These are phyloP conservation scores for Colletotrichum truncatum DNA, from an alignment of 2,329 filamentous ascomycete genomes.

Conservation along the genomic window DNA sequence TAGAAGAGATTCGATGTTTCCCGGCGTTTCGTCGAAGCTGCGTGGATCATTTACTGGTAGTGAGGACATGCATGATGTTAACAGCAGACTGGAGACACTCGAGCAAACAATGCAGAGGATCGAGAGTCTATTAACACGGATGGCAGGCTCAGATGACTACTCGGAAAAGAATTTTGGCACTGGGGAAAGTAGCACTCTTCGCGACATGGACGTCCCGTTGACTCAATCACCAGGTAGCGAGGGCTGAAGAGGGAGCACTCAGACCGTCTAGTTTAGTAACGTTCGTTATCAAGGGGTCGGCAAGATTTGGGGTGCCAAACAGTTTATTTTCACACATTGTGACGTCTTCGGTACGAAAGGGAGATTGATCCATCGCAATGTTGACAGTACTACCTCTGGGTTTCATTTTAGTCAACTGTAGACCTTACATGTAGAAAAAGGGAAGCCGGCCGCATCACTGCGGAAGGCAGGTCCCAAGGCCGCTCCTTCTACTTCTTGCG, in stretches of 20 bases:
- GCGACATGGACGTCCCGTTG: constrained; percentile 37
- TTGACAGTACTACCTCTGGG: too few species aligned
- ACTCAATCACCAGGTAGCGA: constrained; percentile 39
- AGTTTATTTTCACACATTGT: too few species aligned
- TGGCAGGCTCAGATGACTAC: constrained; percentile 40
- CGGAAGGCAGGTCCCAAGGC: too few species aligned
- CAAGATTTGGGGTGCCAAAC: too few species aligned
- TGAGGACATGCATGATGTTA: constrained; percentile 54
- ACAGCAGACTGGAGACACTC: constrained; percentile 55
- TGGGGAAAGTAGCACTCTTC: constrained; percentile 39
- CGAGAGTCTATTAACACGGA: constrained; percentile 53
- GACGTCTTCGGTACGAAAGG: too few species aligned
- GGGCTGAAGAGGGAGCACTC: background rate
- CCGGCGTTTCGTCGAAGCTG: constrained; percentile 60
- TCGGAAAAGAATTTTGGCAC: constrained; percentile 36
- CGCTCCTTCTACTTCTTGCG: too few species aligned
- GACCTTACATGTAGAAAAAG: too few species aligned
- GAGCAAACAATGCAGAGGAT: constrained; percentile 60
- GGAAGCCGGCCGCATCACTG: too few species aligned
- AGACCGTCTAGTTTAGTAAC: too few species aligned
- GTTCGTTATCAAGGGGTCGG: too few species aligned
- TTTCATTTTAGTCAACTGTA: too few species aligned
- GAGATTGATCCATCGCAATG: too few species aligned
- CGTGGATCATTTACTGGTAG: constrained; percentile 57
- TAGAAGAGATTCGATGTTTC: constrained; percentile 67